Evolutionary conservation across 148 eudicot genomes (phyloP).

Genomic region (Rhododendron henanense): DNA sequence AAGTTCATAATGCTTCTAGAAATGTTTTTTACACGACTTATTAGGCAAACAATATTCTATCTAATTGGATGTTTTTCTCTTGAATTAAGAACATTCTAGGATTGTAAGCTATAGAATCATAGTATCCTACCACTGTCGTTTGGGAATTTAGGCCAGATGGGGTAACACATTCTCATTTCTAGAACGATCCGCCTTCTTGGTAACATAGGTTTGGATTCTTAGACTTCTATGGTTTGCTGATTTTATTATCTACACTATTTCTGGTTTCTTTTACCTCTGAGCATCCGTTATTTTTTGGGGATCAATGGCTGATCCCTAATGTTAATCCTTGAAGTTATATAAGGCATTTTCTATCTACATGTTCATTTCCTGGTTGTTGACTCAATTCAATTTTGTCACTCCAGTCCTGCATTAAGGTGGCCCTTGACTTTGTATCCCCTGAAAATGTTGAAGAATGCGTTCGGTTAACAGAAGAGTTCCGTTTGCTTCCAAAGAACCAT

Average conservation of each 20-base stretch:
- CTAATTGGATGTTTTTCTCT: neutral
- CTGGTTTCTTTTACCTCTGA: neutral
- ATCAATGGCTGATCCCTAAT: neutral
- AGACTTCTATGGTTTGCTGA: neutral
- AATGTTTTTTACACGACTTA: neutral
- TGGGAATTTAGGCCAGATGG: neutral
- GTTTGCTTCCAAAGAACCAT: slow-evolving; percentile 70
- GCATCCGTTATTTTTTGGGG: neutral
- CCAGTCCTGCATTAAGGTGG: slow-evolving; percentile 96
- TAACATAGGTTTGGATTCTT: neutral
- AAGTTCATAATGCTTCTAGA: neutral
- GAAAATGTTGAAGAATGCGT: slow-evolving; percentile 77
- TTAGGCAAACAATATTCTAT: neutral
- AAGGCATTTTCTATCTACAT: neutral
- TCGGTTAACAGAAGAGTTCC: slow-evolving; percentile 77
- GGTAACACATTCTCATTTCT: neutral
- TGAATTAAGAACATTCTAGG: neutral
- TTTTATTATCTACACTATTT: neutral
- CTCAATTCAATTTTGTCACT: neutral
- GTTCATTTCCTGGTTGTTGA: slow-evolving; percentile 1
- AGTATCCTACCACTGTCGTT: neutral
- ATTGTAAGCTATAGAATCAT: neutral
- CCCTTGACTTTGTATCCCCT: slow-evolving; percentile 92
- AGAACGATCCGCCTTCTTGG: neutral
- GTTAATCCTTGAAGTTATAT: neutral